These are phyloP conservation scores for Pichia sp. DNA, from an alignment of 1,139 yeast genomes.

Conservation along the genomic window DNA sequence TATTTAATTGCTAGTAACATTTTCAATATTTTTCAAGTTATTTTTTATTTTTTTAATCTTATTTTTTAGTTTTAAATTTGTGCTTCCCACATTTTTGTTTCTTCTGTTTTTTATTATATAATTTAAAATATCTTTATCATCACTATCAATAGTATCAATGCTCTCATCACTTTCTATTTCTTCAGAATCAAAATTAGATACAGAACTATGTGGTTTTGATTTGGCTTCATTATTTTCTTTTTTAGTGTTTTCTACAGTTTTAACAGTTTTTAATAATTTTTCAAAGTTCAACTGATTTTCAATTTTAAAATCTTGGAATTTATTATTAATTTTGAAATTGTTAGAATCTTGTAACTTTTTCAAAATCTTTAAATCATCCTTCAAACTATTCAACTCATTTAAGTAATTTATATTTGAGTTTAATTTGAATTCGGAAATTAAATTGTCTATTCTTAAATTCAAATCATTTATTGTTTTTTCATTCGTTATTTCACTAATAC, in stretches of 20 bases:
- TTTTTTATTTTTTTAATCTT: constrained; percentile 1
- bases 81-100: not conserved
- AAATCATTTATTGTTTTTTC: constrained; percentile 2
- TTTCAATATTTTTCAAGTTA: constrained; percentile 7
- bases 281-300: not conserved
- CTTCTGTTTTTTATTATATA: constrained; percentile 1
- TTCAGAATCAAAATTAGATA: not conserved
- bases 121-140: constrained; percentile 5
- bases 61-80: not conserved
- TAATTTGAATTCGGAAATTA: not conserved
- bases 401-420: not conserved
- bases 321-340: not conserved
- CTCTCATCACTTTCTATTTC: not conserved
- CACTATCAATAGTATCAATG: not conserved
- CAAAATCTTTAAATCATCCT: not conserved
- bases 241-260: not conserved
- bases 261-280: not conserved
- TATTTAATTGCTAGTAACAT: not conserved
- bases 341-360: not conserved
- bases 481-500: not conserved
- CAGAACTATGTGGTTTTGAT: not conserved
- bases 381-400: not conserved
- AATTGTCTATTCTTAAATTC: not conserved
- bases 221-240: not conserved
- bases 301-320: not conserved